These are phyloP conservation scores for Coix lacrymajobi DNA, from an alignment of 176 grass and related monocot species.

Conservation along the genomic window DNA sequence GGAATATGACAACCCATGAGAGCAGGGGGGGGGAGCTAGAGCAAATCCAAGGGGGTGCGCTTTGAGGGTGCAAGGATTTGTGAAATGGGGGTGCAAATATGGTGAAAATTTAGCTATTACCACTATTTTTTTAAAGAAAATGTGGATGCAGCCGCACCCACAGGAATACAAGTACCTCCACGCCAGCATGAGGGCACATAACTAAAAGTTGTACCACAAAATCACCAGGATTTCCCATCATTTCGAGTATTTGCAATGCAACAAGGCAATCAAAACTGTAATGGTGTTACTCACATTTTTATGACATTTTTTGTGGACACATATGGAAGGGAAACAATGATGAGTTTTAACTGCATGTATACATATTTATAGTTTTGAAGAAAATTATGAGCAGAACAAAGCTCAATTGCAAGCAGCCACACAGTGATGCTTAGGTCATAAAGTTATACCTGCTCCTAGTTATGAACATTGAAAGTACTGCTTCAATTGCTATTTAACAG, in stretches of 20 bases:
- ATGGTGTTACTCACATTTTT: background rate
- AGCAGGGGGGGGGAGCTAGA: too few species aligned
- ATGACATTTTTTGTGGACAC: background rate
- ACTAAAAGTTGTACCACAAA: background rate
- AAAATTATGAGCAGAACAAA: background rate
- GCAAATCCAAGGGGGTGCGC: too few species aligned
- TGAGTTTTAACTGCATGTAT: background rate
- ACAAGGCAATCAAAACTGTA: background rate
- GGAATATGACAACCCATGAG: background rate
- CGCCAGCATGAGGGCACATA: too few species aligned
- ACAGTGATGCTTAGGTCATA: background rate
- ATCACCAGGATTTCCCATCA: background rate
- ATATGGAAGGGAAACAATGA: background rate
- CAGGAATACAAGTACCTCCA: too few species aligned
- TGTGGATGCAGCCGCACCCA: too few species aligned
- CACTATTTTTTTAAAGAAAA: too few species aligned
- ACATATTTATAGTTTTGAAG: background rate
- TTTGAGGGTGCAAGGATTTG: too few species aligned
- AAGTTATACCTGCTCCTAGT: background rate
- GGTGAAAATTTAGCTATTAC: too few species aligned
- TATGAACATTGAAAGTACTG: background rate
- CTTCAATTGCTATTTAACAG: background rate
- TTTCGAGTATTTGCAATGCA: background rate
- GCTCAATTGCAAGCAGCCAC: background rate
- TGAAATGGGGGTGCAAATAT: too few species aligned